Conservation (phyloP, 2,329 filamentous ascomycete species). For the Fusarium domesticum region DNA sequence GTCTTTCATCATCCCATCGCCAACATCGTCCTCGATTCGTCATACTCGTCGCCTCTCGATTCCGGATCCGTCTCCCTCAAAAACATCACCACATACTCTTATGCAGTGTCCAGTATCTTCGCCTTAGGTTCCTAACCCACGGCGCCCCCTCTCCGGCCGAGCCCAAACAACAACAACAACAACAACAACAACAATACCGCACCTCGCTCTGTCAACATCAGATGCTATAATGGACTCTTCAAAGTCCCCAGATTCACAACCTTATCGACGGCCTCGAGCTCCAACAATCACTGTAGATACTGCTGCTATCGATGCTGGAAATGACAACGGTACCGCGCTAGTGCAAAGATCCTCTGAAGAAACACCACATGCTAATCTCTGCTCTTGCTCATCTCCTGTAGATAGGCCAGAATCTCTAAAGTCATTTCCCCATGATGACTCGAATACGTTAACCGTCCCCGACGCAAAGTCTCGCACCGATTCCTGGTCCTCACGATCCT, state of each 20-base stretch:
- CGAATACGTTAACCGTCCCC: slow-evolving; percentile 18
- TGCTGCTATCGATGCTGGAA: slow-evolving; percentile 17
- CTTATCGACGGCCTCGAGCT: slow-evolving; percentile 12
- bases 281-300: slow-evolving; percentile 23
- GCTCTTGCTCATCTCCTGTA: not conserved
- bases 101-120: not conserved
- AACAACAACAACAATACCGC: not conserved
- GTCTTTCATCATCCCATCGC: not conserved
- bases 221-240: slow-evolving; percentile 15
- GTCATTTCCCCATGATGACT: slow-evolving; percentile 15
- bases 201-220: not conserved
- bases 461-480: slow-evolving; percentile 11
- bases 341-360: slow-evolving; percentile 10
- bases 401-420: slow-evolving; percentile 14
- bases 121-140: not conserved
- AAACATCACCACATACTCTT: slow-evolving; percentile 1
- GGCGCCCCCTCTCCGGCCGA: not conserved
- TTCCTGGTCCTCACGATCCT: slow-evolving; percentile 15
- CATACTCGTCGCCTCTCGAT: not conserved
- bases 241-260: not conserved
- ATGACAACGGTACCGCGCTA: slow-evolving; percentile 21
- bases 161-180: not conserved
- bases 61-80: not conserved
- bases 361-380: not conserved
- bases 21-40: not conserved